phyloP scores from a whole-genome alignment of 1,284 basidiomycete genomes.

The Fomitopsis pinicola region DNA sequence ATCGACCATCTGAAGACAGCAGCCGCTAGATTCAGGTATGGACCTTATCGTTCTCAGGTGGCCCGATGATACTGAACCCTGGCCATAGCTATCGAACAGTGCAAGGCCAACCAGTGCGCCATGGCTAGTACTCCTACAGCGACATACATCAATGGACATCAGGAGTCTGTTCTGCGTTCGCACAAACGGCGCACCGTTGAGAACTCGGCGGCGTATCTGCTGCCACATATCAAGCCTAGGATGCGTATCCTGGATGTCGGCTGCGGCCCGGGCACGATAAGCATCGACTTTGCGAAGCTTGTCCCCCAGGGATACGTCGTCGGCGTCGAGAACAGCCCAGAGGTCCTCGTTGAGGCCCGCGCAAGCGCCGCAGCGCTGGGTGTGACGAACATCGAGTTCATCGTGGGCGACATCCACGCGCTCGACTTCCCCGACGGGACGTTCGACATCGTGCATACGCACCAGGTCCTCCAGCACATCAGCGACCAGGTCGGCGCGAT shows the following conservation, averaged over 20 bases:
- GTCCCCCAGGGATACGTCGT: constrained; percentile 38
- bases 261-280: constrained; percentile 44
- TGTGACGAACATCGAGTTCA: constrained; percentile 30
- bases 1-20: background rate
- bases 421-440: constrained; percentile 32
- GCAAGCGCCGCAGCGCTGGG: constrained; percentile 23
- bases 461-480: constrained; percentile 43
- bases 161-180: constrained; percentile 34
- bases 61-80: too few species aligned
- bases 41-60: too few species aligned
- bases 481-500: constrained; percentile 34
- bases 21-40: too few species aligned
- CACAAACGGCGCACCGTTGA: constrained; percentile 38
- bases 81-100: background rate
- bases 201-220: constrained; percentile 39
- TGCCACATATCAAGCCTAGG: constrained; percentile 32
- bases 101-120: background rate
- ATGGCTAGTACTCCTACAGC: background rate
- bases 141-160: constrained; percentile 8
- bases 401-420: constrained; percentile 27
- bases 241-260: constrained; percentile 43
- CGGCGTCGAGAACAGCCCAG: constrained; percentile 32
- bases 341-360: constrained; percentile 29
- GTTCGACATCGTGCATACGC: constrained; percentile 43
- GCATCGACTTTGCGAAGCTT: constrained; percentile 33